These are phyloP conservation scores for Acanthamoeba royreba DNA, from an alignment of 208 protist species.

Conservation along the genomic window DNA sequence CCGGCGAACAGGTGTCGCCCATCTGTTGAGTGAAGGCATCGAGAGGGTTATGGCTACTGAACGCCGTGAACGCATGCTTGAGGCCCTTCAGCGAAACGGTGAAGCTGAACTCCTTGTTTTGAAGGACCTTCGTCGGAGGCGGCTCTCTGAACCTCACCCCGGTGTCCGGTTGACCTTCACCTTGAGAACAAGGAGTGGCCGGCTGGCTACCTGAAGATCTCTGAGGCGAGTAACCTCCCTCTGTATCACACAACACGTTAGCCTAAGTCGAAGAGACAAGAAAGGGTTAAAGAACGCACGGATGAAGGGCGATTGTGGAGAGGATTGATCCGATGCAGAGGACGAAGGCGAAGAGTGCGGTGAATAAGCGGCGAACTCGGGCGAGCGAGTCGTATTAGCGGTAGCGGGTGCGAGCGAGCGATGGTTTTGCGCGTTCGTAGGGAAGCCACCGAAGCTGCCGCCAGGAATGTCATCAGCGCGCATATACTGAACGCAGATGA, in stretches of 20 bases:
- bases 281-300: slow-evolving; percentile 14
- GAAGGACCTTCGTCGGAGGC: slow-evolving; percentile 16
- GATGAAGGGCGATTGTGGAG: not conserved
- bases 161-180: not conserved
- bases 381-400: not conserved
- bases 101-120: slow-evolving; percentile 51
- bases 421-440: not conserved
- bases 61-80: not conserved
- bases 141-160: slow-evolving; percentile 24
- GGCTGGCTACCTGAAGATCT: not conserved
- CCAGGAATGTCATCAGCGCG: not conserved
- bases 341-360: not conserved
- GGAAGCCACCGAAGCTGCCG: not conserved
- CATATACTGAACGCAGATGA: slow-evolving; percentile 39
- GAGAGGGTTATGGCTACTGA: not conserved
- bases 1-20: not conserved
- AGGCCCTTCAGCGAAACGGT: not conserved
- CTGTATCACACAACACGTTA: too few species aligned
- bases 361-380: not conserved
- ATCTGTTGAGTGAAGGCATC: not conserved
- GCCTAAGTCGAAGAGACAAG: too few species aligned
- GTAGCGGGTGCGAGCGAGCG: not conserved
- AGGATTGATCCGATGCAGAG: not conserved
- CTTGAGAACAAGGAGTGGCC: not conserved
- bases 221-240: too few species aligned